Percentiles rank a stretch among this genome's conserved stretches.
Conservation (phyloP, 257 asterid genomes). For the Sherardia arvensis region DNA sequence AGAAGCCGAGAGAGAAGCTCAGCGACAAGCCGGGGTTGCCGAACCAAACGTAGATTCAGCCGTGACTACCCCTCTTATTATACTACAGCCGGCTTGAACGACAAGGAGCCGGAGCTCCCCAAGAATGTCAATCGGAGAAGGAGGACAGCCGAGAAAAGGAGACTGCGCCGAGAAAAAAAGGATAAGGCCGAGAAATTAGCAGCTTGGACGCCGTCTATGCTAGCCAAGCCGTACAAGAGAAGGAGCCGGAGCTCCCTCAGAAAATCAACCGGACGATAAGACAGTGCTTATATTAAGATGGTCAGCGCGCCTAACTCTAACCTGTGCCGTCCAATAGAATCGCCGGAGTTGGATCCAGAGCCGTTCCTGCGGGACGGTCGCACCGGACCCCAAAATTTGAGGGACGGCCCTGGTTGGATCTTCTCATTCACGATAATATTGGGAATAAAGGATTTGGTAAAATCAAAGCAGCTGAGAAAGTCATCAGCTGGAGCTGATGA, state of each 20-base stretch:
- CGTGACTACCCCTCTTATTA: not conserved
- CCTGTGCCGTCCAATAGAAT: not conserved
- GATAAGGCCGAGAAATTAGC: too few relatives aligned
- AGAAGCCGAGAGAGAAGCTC: not conserved
- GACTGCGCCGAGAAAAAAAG: too few relatives aligned
- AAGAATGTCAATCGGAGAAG: too few relatives aligned
- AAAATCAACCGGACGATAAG: not conserved
- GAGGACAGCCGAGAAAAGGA: too few relatives aligned
- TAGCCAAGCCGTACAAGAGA: not conserved
- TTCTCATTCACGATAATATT: too few relatives aligned
- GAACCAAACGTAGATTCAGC: not conserved
- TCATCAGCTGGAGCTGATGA: not conserved
- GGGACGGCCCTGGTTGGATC: too few relatives aligned
- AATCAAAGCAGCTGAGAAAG: not conserved
- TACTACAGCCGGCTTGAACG: too few relatives aligned
- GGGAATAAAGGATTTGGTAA: not conserved
- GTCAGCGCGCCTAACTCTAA: not conserved
- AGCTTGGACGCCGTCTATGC: too few relatives aligned
- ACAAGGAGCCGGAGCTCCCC: too few relatives aligned
- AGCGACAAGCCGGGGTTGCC: not conserved
- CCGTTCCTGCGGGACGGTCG: too few relatives aligned
- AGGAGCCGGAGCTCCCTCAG: not conserved
- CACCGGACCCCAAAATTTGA: too few relatives aligned
- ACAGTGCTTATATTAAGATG: not conserved
- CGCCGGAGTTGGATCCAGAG: not conserved